Base-by-base conservation (phyloP, 441 rosid species). In the Monsonia emarginata region DNA sequence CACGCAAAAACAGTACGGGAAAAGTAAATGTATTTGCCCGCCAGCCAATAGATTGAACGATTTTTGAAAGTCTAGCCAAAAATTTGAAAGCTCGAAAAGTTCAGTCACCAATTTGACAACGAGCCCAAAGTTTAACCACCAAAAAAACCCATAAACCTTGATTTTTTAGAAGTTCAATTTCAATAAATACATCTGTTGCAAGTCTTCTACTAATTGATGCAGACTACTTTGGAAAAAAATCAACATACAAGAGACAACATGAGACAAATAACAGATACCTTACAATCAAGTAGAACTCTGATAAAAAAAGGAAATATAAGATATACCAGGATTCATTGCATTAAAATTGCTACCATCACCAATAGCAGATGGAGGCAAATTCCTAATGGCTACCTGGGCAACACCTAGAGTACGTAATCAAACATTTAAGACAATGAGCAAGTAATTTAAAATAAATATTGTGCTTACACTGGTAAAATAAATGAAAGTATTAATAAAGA, bases 291-390 rank as follows among this genome's bases (percentile, higher is more conserved):
- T 5, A 32, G 9, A 32, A 32, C 0, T 32, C 1, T 32, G 26
- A 50, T 3, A 50, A 1, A 2, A 19, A 10, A 19, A 22, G 21
- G 13, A 21, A 19, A 50, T 19, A 63, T 30, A 61, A 38, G 24
- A 24, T 40, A 63, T 73, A 89, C 99, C 98, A 91, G 97, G 72
- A 89, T 80, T 76, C 99, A 84, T 81, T 52, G 96, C 96, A 80
- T 91, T 94, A 52, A 95, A 82, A 72, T 85, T 87, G 67, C 88
- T 78, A 66, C 97, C 74, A 79, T 86, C 87, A 66, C 99, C 97
- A 70, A 95, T 70, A 61, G 97, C 86, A 81, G 99, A 95, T 44
- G 99, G 97, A 50, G 99, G 99, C 61, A 95, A 76, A 70, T 77
- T 73, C 74, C 99, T 82, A 67, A 95, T 70, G 68, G 99, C 64